A percentile compares a stretch with the other conserved stretches of the same genome.
Evolutionary conservation across 805 yeast genomes (phyloP).

Genomic region (Wickerhamiella spandovensis): DNA sequence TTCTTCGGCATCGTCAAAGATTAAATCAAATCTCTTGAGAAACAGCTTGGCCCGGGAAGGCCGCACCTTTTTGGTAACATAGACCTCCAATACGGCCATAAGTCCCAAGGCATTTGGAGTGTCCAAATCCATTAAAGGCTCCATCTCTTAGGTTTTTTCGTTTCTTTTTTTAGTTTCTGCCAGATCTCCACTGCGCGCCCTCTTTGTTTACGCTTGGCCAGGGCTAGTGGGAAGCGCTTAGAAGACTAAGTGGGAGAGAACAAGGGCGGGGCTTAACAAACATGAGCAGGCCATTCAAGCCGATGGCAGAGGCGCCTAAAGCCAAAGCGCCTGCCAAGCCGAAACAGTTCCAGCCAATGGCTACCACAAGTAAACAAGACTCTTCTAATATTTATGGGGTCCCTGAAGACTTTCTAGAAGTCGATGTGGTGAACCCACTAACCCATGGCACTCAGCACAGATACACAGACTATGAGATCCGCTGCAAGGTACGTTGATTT

Average conservation of each 20-base stretch:
- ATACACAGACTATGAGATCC: constrained; percentile 86
- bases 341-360: not conserved
- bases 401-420: constrained; percentile 87
- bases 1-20: not conserved
- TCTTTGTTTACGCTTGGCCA: too few relatives aligned
- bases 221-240: too few relatives aligned
- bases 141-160: too few relatives aligned
- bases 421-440: constrained; percentile 72
- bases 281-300: not conserved
- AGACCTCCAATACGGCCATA: not conserved
- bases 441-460: constrained; percentile 59
- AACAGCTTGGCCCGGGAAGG: not conserved
- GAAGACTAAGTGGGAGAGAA: not conserved
- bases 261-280: not conserved
- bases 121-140: too few relatives aligned
- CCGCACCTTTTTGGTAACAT: not conserved
- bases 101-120: not conserved
- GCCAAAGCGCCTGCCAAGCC: not conserved
- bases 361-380: not conserved
- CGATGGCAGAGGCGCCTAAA: not conserved
- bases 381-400: constrained; percentile 60
- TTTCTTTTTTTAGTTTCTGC: too few relatives aligned
- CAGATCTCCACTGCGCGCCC: too few relatives aligned
- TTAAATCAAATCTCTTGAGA: not conserved
- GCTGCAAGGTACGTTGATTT: constrained; percentile 41